Conservation (phyloP, 129 eudicot species). For the Helichrysum umbraculigerum region DNA sequence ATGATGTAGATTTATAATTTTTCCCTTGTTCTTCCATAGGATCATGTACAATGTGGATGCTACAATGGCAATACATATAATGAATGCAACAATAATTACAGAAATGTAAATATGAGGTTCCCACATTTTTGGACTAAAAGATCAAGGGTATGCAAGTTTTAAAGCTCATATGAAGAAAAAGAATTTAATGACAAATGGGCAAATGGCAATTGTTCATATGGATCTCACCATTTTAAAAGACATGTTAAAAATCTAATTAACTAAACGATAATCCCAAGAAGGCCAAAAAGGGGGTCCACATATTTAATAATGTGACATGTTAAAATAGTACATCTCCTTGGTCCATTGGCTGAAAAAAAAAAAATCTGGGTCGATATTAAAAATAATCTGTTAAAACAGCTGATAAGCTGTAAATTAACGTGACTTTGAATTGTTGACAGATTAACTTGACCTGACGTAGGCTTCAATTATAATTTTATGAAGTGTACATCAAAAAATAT, state of each 20-base stretch:
- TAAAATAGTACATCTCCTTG: not conserved
- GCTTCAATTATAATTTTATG: too few relatives aligned
- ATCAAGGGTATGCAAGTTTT: not conserved
- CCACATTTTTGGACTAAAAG: slow-evolving; percentile 30
- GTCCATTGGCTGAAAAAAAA: not conserved
- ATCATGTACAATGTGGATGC: slow-evolving; percentile 34
- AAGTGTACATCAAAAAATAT: too few relatives aligned
- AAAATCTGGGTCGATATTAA: not conserved
- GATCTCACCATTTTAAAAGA: not conserved
- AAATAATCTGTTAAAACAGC: too few relatives aligned
- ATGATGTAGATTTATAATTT: slow-evolving; percentile 14
- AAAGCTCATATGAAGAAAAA: slow-evolving; percentile 10
- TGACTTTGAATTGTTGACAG: too few relatives aligned
- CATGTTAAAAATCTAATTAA: not conserved
- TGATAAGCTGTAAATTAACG: too few relatives aligned
- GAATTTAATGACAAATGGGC: not conserved
- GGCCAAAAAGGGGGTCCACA: slow-evolving; percentile 1
- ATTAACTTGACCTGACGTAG: too few relatives aligned
- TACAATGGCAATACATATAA: slow-evolving; percentile 28
- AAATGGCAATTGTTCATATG: not conserved
- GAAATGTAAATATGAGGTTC: slow-evolving; percentile 46
- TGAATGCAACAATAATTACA: slow-evolving; percentile 37
- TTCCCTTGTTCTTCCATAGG: slow-evolving; percentile 19
- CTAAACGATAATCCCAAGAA: slow-evolving; percentile 17
- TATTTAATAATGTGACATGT: not conserved